A percentile compares a stretch with the other conserved stretches of the same genome.
Conservation (phyloP, 371 early-diverging fungal species). For the Mortierella sp. region DNA sequence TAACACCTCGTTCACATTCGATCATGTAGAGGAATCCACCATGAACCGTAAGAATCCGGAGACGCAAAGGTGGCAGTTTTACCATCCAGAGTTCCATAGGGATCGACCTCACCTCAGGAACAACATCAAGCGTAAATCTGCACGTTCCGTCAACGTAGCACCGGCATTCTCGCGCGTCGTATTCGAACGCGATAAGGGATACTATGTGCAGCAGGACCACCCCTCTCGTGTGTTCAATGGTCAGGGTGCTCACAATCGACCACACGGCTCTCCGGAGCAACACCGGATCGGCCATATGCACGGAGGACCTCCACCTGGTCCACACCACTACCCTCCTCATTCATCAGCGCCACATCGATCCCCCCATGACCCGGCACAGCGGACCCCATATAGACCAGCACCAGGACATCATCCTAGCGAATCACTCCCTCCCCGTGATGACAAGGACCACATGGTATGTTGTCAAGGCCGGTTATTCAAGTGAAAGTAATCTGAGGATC, state of each 20-base stretch:
- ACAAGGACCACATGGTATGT: conserved; percentile 27
- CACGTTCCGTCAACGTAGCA: conserved; percentile 39
- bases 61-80: conserved; percentile 53
- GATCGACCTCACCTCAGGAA: conserved; percentile 48
- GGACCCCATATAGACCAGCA: conserved; percentile 21
- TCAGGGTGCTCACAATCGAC: conserved; percentile 19
- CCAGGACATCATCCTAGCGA: conserved; percentile 20
- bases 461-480: not conserved
- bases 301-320: conserved; percentile 21
- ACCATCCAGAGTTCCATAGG: conserved; percentile 51
- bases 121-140: conserved; percentile 54
- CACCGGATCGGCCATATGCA: conserved; percentile 15
- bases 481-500: not conserved
- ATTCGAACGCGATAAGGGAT: conserved; percentile 51
- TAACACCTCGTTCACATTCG: not conserved
- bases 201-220: conserved; percentile 37
- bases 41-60: conserved; percentile 54
- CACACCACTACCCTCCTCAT: conserved; percentile 19
- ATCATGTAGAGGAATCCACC: conserved; percentile 42
- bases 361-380: conserved; percentile 24
- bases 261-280: conserved; percentile 29
- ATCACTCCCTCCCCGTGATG: conserved; percentile 17
- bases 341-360: conserved; percentile 14
- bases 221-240: conserved; percentile 17
- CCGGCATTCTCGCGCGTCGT: conserved; percentile 48